These are phyloP conservation scores for Epichloe brachyelytri DNA, from an alignment of 2,329 filamentous ascomycete species.

Conservation along the genomic window DNA sequence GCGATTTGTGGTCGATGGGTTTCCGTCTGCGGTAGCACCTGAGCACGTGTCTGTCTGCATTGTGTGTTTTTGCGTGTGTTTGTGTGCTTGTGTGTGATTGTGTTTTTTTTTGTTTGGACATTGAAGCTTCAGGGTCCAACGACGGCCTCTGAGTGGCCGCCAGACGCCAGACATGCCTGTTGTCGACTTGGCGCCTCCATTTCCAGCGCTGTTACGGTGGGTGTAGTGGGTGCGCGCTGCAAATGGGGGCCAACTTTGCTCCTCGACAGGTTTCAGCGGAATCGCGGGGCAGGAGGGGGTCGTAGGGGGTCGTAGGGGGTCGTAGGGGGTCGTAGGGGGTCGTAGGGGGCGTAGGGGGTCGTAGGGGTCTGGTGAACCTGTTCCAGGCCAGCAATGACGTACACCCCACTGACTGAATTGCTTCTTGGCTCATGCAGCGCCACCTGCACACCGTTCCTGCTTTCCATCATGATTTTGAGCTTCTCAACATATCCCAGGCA, in stretches of 20 bases:
- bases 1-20: background rate
- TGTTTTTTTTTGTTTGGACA: background rate
- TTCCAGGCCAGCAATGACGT: background rate
- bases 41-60: too few relatives aligned
- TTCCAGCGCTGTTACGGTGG: too few relatives aligned
- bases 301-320: too few relatives aligned
- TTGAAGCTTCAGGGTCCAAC: background rate
- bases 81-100: too few relatives aligned
- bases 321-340: too few relatives aligned
- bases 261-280: background rate
- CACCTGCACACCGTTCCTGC: slow-evolving; percentile 5
- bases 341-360: too few relatives aligned
- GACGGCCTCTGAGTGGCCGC: background rate
- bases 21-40: background rate
- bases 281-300: background rate
- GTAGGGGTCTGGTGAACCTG: too few relatives aligned
- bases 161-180: background rate
- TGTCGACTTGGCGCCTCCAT: too few relatives aligned
- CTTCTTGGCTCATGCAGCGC: slow-evolving; percentile 1
- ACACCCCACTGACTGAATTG: background rate
- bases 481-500: slow-evolving; percentile 2
- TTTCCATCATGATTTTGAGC: slow-evolving; percentile 5
- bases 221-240: background rate
- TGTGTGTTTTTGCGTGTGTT: too few relatives aligned
- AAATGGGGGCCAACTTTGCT: background rate